A percentile compares a stretch with the other conserved stretches of the same genome.
phyloP scores from a whole-genome alignment of 2,329 filamentous ascomycete species.

The Exophiala aquamarina region DNA sequence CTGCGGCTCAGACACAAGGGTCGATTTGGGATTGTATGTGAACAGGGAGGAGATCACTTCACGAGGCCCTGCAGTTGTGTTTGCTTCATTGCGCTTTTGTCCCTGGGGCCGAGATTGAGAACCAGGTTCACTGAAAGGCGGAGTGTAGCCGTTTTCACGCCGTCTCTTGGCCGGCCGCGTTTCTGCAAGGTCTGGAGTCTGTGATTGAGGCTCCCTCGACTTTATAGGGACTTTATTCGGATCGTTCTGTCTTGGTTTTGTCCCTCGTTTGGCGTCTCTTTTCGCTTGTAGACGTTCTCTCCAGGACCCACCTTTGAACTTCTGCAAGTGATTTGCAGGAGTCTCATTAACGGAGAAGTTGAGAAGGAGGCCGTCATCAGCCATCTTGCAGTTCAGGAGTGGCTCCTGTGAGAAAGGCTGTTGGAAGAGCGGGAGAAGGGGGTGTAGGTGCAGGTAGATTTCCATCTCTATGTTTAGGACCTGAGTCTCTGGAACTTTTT shows the following conservation, averaged over 20 bases:
- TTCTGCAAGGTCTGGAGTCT: conserved; percentile 31
- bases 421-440: background rate
- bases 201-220: background rate
- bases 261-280: conserved; percentile 60
- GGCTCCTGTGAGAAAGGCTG: background rate
- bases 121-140: conserved; percentile 19
- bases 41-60: conserved; percentile 89
- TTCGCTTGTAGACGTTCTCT: conserved; percentile 81
- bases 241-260: conserved; percentile 33
- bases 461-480: too few species aligned
- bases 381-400: conserved; percentile 8
- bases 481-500: conserved; percentile 10
- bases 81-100: conserved; percentile 8
- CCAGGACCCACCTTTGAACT: conserved; percentile 90
- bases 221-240: conserved; percentile 16
- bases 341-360: conserved; percentile 81
- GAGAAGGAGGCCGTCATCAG: conserved; percentile 95
- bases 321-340: conserved; percentile 56
- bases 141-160: conserved; percentile 40
- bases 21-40: conserved; percentile 79
- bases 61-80: conserved; percentile 33
- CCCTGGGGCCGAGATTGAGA: conserved; percentile 8
- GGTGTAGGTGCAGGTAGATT: background rate
- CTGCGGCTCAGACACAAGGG: conserved; percentile 30
- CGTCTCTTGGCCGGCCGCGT: conserved; percentile 42